These are phyloP conservation scores for Tetrahymena borealis DNA, from an alignment of 73 alveolate species.

Conservation along the genomic window DNA sequence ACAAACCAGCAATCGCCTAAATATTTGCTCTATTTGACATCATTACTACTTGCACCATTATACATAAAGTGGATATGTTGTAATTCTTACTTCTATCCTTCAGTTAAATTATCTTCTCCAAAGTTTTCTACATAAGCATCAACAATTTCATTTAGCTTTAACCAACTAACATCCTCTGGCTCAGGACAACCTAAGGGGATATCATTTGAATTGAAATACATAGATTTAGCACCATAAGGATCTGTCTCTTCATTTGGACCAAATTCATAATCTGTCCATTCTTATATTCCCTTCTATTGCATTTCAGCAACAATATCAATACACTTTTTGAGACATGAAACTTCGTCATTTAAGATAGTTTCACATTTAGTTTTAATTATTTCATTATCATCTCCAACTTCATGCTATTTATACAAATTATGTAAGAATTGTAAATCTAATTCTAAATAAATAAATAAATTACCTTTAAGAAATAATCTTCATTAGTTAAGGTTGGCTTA, in stretches of 20 bases:
- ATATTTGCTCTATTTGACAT: constrained; percentile 36
- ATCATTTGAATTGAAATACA: constrained; percentile 16
- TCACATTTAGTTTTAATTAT: background rate
- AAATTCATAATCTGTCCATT: constrained; percentile 51
- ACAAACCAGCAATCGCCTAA: constrained; percentile 60
- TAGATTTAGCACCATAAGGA: constrained; percentile 30
- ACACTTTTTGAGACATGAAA: constrained; percentile 33
- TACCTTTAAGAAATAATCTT: background rate
- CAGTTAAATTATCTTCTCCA: background rate
- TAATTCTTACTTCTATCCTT: background rate
- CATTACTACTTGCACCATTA: constrained; percentile 43
- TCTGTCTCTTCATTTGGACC: constrained; percentile 43
- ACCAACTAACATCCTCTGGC: constrained; percentile 38
- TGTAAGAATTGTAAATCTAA: background rate
- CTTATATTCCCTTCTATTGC: background rate
- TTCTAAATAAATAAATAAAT: background rate
- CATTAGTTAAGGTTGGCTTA: background rate
- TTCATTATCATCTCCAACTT: background rate
- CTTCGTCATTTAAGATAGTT: constrained; percentile 43
- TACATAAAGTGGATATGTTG: constrained; percentile 23
- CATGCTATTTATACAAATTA: background rate
- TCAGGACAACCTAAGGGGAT: constrained; percentile 35
- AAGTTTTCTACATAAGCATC: background rate
- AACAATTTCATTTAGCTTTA: constrained; percentile 19
- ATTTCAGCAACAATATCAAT: constrained; percentile 6